Evolutionary conservation across 768 basidiomycete genomes (phyloP).

Genomic region (Mycena vitilis): DNA sequence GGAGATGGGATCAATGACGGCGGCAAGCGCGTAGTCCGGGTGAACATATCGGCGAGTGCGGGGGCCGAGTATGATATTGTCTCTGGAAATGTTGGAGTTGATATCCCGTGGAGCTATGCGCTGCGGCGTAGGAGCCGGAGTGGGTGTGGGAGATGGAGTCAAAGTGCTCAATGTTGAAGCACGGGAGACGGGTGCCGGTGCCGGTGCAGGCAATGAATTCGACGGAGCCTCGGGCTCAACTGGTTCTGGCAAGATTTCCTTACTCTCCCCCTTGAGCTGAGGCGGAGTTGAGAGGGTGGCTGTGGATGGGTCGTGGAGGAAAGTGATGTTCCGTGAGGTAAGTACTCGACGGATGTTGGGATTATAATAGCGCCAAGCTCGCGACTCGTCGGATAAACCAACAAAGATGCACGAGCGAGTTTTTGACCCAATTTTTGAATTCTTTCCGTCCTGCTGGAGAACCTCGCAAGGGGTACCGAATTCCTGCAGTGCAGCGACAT

Average conservation of each 20-base stretch:
- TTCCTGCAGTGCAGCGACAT: conserved; percentile 26
- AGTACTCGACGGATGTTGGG: conserved; percentile 24
- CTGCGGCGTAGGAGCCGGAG: not conserved
- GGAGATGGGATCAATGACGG: conserved; percentile 9
- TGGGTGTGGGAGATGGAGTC: not conserved
- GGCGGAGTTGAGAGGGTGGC: conserved; percentile 6
- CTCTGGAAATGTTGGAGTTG: conserved; percentile 3
- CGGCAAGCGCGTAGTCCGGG: conserved; percentile 34
- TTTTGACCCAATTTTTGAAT: no score
- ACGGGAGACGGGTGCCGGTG: not conserved
- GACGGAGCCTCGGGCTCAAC: conserved; percentile 20
- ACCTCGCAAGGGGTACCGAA: no score
- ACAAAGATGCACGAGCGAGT: no score
- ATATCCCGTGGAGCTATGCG: conserved; percentile 14
- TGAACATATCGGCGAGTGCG: conserved; percentile 7
- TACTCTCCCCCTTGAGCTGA: not conserved
- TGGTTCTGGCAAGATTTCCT: not conserved
- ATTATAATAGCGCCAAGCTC: no score
- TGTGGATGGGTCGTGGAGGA: not conserved
- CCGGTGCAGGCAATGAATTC: not conserved
- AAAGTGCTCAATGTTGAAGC: not conserved
- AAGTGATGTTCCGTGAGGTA: conserved; percentile 38
- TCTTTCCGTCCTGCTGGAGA: no score
- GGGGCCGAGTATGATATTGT: conserved; percentile 12
- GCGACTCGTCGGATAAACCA: no score